phyloP scores from a whole-genome alignment of 2,329 filamentous ascomycete species.

The Trichoderma oligosporum region DNA sequence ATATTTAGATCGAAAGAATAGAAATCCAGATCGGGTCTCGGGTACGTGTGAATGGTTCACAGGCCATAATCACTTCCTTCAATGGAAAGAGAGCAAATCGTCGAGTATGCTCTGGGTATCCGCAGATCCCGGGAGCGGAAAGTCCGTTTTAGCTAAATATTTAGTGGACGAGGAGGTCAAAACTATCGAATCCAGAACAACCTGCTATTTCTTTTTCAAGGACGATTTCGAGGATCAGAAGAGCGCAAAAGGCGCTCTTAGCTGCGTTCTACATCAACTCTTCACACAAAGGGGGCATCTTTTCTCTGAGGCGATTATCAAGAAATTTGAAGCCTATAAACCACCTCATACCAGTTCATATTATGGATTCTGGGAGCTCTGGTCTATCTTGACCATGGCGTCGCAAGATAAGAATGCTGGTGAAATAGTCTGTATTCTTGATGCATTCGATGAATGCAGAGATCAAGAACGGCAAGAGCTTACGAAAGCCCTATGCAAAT shows the following conservation, averaged over 20 bases:
- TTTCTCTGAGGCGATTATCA: background rate
- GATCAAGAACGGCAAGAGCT: conserved; percentile 23
- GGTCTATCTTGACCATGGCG: background rate
- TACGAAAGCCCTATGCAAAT: conserved; percentile 24
- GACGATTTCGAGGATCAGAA: conserved; percentile 39
- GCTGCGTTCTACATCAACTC: conserved; percentile 22
- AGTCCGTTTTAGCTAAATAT: conserved; percentile 40
- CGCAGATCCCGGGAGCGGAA: conserved; percentile 43
- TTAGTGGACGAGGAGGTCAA: conserved; percentile 33
- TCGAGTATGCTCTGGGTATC: conserved; percentile 29
- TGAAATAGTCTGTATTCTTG: conserved; percentile 36
- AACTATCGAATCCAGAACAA: conserved; percentile 21
- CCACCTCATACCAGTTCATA: too few relatives aligned
- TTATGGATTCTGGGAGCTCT: background rate
- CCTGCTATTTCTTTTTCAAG: conserved; percentile 46
- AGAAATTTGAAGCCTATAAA: background rate
- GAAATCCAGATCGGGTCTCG: too few relatives aligned
- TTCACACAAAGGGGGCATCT: conserved; percentile 13
- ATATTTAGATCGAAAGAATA: too few relatives aligned
- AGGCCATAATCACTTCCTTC: background rate
- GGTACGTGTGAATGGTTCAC: too few relatives aligned
- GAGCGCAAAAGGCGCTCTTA: conserved; percentile 29
- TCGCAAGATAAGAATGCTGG: background rate
- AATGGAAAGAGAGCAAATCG: background rate
- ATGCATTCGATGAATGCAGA: conserved; percentile 41